Conservation (phyloP, 352 stramenopile species). For the Phytophthora agathidicida region DNA sequence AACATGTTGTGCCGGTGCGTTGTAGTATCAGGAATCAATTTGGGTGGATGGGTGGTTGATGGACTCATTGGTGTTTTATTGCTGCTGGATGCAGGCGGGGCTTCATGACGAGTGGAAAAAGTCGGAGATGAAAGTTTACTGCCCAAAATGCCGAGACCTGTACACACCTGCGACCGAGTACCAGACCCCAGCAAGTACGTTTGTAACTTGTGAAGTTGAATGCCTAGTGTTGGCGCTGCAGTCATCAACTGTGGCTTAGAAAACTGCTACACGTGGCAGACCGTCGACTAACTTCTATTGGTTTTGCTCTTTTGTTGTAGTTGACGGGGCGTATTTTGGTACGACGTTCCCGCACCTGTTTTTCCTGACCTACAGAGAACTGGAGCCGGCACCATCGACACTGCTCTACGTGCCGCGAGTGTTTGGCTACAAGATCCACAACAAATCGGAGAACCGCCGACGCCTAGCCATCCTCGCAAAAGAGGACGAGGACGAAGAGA, state of each 20-base stretch:
- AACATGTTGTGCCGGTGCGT: constrained; percentile 83
- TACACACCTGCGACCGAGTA: constrained; percentile 89
- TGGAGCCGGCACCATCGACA: constrained; percentile 82
- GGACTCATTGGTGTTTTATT: constrained; percentile 1
- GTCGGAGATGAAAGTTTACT: constrained; percentile 92
- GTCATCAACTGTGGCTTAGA: no score
- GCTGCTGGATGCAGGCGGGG: constrained; percentile 67
- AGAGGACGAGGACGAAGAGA: constrained; percentile 83
- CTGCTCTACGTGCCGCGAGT: constrained; percentile 90
- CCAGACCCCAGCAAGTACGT: constrained; percentile 83
- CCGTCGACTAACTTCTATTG: constrained; percentile 3
- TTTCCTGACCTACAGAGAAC: constrained; percentile 97
- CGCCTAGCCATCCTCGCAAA: constrained; percentile 82
- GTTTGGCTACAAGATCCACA: constrained; percentile 94
- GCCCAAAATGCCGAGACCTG: constrained; percentile 88
- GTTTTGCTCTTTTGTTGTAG: constrained; percentile 31
- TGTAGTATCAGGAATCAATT: not conserved
- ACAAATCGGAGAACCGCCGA: constrained; percentile 83
- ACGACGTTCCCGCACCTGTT: constrained; percentile 99
- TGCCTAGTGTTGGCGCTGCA: not conserved
- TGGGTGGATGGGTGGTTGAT: constrained; percentile 5
- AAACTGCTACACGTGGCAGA: not conserved
- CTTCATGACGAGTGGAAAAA: constrained; percentile 91
- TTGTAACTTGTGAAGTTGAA: not conserved
- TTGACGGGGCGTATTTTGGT: constrained; percentile 98